Percentiles rank a stretch among this genome's conserved stretches.
phyloP scores from a whole-genome alignment of 768 basidiomycete genomes.

The Amanita rimosa region DNA sequence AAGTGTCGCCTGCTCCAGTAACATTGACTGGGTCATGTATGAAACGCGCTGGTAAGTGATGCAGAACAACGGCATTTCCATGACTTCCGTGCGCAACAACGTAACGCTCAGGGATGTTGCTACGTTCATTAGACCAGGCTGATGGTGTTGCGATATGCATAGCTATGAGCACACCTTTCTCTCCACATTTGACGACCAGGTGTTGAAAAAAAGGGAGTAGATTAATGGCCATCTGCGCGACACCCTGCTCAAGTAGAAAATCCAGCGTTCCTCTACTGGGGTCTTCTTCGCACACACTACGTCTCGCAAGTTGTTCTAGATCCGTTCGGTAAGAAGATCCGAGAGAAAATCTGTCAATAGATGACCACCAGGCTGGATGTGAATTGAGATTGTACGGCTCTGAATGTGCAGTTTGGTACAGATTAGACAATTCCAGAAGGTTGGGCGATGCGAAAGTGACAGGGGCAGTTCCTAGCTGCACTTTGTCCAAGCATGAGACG shows the following conservation, averaged over 20 bases:
- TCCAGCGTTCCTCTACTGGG: conserved; percentile 33
- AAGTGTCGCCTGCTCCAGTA: conserved; percentile 88
- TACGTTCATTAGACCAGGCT: conserved; percentile 40
- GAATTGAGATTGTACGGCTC: conserved; percentile 39
- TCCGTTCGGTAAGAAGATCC: conserved; percentile 55
- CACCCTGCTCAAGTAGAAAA: conserved; percentile 58
- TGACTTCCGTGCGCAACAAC: conserved; percentile 40
- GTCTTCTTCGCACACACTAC: conserved; percentile 27
- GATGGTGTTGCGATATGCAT: conserved; percentile 41
- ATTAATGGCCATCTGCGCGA: conserved; percentile 71
- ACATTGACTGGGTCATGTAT: conserved; percentile 48
- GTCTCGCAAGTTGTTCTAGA: conserved; percentile 47
- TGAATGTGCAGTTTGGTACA: conserved; percentile 39
- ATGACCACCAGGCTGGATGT: conserved; percentile 52
- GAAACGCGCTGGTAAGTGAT: conserved; percentile 58
- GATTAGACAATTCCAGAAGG: conserved; percentile 56
- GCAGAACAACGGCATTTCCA: conserved; percentile 44
- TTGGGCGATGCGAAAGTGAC: conserved; percentile 81
- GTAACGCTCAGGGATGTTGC: conserved; percentile 31
- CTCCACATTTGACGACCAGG: conserved; percentile 79
- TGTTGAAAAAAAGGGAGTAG: conserved; percentile 80
- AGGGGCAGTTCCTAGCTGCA: conserved; percentile 22
- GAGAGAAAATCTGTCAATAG: conserved; percentile 54
- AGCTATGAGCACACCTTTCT: conserved; percentile 49
- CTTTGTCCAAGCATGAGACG: conserved; percentile 20